A percentile compares a stretch with the other conserved stretches of the same genome.
phyloP scores from a whole-genome alignment of 2,329 filamentous ascomycete species.

The Pseudocercospora fuligena region DNA sequence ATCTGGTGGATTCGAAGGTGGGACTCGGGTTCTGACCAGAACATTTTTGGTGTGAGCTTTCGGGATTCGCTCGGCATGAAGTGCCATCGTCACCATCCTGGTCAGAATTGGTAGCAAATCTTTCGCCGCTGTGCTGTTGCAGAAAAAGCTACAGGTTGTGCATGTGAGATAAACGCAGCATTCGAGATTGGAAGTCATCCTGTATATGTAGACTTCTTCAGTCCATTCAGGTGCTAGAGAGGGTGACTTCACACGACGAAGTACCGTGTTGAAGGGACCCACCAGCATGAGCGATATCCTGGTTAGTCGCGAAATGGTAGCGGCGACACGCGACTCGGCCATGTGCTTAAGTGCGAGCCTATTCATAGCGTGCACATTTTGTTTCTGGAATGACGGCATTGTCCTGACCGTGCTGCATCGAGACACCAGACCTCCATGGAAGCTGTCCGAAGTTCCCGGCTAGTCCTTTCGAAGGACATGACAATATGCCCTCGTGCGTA shows the following conservation, averaged over 20 bases:
- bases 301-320: background rate
- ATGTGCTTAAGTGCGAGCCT: slow-evolving; percentile 1
- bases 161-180: background rate
- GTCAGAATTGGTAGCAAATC: background rate
- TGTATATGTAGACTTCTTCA: background rate
- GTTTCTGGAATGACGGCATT: background rate
- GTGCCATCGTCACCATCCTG: slow-evolving; percentile 14
- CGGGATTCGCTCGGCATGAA: slow-evolving; percentile 20
- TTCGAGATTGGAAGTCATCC: background rate
- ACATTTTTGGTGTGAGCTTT: slow-evolving; percentile 16
- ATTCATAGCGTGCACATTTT: slow-evolving; percentile 7
- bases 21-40: slow-evolving; percentile 5
- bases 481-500: background rate
- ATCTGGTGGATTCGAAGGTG: background rate
- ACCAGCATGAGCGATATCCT: slow-evolving; percentile 8
- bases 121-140: background rate
- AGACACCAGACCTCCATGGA: background rate
- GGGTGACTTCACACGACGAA: background rate
- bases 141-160: background rate
- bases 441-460: background rate
- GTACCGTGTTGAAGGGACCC: background rate
- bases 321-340: background rate
- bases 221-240: background rate
- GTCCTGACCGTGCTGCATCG: background rate
- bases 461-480: background rate